Base-by-base conservation (phyloP, 2,329 filamentous ascomycete species). In the Pseudogymnoascus sp. region DNA sequence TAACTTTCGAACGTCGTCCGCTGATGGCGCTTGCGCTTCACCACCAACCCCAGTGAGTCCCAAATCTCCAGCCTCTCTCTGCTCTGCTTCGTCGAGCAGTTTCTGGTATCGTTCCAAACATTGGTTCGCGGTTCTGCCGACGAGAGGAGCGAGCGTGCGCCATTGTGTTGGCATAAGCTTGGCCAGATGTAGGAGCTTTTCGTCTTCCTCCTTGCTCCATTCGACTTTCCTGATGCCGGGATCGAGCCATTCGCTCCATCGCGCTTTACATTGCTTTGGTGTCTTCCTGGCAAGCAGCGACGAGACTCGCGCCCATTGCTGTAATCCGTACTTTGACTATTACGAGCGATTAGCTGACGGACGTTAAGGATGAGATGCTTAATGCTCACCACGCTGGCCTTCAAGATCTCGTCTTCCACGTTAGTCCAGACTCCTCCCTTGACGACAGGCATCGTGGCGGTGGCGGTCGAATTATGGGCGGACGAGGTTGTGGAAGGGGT, bases 141-240 rank as follows among this genome's bases (percentile, higher is more conserved):
- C 92, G 69, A 97, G 93, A 63, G 94, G 92, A 64, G 94, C 93
- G 73, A 99, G 97, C 59, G 94, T 97, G 72, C 94, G 89, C 94
- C 94, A 99, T 84, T 99, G 94, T 28, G 93, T 97, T 63, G 94
- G 94, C 88, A 99, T 96, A 78, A 99, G 82, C 83, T 97, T 99
- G 66, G 94, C 94, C 72, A 99, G 82, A 73, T 97, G 94, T 71
- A 99, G 78, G 65, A 99, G 82, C 79, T 96, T 97, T 80, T 99
- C 94, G 75, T 99, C 94, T 75, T 99, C 94, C 77, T 99, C 94
- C 73, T 94, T 90, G 74, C 91, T 96, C 93, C 94, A 99, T 79
- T 99, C 94, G 70, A 96, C 94, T 81, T 99, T 99, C 73, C 93
- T 90, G 79, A 99, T 97, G 74, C 90, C 91, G 18, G 94, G 94